These are phyloP conservation scores for Fragilaria radians DNA, from an alignment of 108 stramenopile genomes.

Conservation along the genomic window DNA sequence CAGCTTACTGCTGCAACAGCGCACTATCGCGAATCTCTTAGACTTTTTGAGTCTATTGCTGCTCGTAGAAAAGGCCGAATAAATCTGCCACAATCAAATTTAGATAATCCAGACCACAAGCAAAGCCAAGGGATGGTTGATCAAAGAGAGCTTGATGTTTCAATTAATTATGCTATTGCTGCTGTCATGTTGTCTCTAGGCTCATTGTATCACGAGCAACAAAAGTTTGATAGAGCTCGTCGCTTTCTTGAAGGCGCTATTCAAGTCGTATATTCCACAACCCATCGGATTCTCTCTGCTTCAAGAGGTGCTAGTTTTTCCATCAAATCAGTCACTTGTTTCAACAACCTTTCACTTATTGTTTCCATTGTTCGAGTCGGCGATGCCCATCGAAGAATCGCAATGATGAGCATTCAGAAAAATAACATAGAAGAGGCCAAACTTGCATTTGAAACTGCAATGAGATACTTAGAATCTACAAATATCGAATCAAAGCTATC, in stretches of 20 bases:
- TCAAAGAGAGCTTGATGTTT: neutral
- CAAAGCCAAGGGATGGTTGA: neutral
- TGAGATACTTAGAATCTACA: neutral
- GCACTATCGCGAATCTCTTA: neutral
- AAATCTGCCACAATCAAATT: neutral
- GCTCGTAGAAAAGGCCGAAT: neutral
- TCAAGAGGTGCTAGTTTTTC: neutral
- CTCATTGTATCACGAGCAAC: neutral
- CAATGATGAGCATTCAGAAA: neutral
- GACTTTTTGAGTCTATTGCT: neutral
- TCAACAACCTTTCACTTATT: neutral
- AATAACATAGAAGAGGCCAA: neutral
- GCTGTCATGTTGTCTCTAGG: constrained; percentile 2
- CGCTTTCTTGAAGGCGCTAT: constrained; percentile 1
- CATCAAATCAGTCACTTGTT: neutral
- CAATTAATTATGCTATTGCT: constrained; percentile 1
- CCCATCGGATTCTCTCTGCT: neutral
- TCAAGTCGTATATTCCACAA: neutral
- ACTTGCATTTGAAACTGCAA: neutral
- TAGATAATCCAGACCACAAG: neutral
- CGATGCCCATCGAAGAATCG: constrained; percentile 1
- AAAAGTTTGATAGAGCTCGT: constrained; percentile 1
- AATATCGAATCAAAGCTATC: neutral
- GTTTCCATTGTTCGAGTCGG: neutral
- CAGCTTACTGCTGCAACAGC: neutral